phyloP scores from a whole-genome alignment of 2,329 filamentous ascomycete species.

The Cladophialophora carrionii region DNA sequence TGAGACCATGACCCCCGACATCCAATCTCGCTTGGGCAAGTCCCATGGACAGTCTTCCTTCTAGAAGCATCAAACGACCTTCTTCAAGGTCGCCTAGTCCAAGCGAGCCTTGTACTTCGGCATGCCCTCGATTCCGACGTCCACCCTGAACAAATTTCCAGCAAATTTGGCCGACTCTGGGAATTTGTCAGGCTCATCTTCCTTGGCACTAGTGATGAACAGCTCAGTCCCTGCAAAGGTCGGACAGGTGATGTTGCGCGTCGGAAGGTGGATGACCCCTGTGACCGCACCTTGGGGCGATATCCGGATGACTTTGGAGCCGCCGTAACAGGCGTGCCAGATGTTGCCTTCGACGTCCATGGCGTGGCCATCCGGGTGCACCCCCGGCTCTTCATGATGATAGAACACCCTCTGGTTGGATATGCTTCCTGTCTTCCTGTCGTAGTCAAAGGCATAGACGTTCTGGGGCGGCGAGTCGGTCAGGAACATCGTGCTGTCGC shows the following conservation, averaged over 20 bases:
- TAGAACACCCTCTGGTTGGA: conserved; percentile 74
- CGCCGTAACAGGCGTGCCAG: conserved; percentile 87
- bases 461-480: conserved; percentile 74
- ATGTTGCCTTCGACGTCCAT: conserved; percentile 83
- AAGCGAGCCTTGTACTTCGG: conserved; percentile 67
- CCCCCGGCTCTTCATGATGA: conserved; percentile 63
- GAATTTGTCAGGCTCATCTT: conserved; percentile 65
- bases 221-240: conserved; percentile 75
- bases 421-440: conserved; percentile 64
- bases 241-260: conserved; percentile 77
- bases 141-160: conserved; percentile 61
- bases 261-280: conserved; percentile 75
- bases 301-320: conserved; percentile 73
- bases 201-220: conserved; percentile 78
- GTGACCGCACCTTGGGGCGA: conserved; percentile 69
- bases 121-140: conserved; percentile 57
- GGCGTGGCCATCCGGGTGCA: conserved; percentile 78
- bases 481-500: conserved; percentile 76
- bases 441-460: conserved; percentile 76
- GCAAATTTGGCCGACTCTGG: conserved; percentile 65
- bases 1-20: conserved; percentile 1
- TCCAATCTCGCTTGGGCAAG: conserved; percentile 16
- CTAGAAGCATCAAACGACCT: conserved; percentile 20
- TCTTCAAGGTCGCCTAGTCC: conserved; percentile 16
- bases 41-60: conserved; percentile 5